These are phyloP conservation scores for Cladosporium cucumerinum DNA, from an alignment of 2,329 filamentous ascomycete genomes.

Conservation along the genomic window DNA sequence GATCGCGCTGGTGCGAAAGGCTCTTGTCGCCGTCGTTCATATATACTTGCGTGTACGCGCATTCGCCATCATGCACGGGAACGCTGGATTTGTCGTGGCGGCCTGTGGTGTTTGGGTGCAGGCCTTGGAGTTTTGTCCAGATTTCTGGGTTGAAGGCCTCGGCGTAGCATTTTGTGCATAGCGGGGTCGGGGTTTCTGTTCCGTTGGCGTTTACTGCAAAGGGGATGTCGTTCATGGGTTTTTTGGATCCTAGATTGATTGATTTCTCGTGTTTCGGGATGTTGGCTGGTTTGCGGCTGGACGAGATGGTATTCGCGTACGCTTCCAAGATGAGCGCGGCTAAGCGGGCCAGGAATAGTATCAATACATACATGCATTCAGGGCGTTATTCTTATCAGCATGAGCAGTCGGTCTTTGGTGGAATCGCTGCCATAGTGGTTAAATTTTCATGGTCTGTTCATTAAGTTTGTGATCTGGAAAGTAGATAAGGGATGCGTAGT, in stretches of 20 bases:
- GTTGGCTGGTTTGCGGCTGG: not conserved
- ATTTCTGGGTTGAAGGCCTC: not conserved
- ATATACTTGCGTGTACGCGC: not conserved
- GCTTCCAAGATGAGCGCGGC: not conserved
- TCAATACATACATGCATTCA: not conserved
- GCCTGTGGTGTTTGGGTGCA: not conserved
- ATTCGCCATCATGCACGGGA: not conserved
- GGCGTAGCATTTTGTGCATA: not conserved
- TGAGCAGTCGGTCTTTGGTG: not conserved
- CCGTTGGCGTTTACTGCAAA: not conserved
- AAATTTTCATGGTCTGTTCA: not conserved
- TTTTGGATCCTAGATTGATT: too few relatives aligned
- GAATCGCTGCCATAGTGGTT: not conserved
- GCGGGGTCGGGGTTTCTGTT: not conserved
- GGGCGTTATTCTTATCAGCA: not conserved
- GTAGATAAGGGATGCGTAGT: not conserved
- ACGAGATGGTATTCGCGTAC: not conserved
- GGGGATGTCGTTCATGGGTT: not conserved
- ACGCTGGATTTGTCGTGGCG: not conserved
- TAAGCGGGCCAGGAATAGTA: not conserved
- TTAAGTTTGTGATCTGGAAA: not conserved
- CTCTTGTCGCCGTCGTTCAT: not conserved
- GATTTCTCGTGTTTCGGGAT: not conserved
- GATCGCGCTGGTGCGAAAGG: not conserved
- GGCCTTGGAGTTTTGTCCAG: not conserved